Percentiles rank a stretch among this genome's conserved stretches.
These are phyloP conservation scores for Isatis lusitanica DNA, from an alignment of 441 rosid species.

Conservation along the genomic window DNA sequence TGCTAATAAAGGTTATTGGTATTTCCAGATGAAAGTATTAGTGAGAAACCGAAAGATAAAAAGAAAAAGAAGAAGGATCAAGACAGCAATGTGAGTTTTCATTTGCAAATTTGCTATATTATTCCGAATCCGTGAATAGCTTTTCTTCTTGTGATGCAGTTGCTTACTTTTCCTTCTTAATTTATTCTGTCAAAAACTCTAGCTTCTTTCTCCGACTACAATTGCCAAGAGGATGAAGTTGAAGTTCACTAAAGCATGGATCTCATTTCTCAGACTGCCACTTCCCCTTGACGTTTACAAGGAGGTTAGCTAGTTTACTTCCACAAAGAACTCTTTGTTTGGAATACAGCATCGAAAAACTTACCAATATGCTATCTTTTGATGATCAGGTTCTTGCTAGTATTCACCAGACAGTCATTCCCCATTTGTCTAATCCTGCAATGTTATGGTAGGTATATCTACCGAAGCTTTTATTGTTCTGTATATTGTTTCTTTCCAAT, in stretches of 20 bases:
- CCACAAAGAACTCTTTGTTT: neutral
- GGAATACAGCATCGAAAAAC: neutral
- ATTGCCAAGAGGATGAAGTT: constrained; percentile 75
- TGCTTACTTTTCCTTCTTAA: constrained; percentile 10
- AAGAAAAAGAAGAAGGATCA: constrained; percentile 44
- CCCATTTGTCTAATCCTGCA: constrained; percentile 73
- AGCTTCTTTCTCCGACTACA: constrained; percentile 63
- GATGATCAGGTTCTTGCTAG: constrained; percentile 70
- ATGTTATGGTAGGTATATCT: constrained; percentile 62
- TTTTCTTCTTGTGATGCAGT: neutral
- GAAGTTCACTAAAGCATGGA: constrained; percentile 92
- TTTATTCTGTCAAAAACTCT: constrained; percentile 19
- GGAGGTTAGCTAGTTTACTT: constrained; percentile 55
- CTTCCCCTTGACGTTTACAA: constrained; percentile 85
- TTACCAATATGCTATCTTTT: constrained; percentile 30
- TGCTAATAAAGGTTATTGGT: constrained; percentile 32
- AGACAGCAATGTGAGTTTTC: constrained; percentile 49
- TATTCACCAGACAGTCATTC: constrained; percentile 78
- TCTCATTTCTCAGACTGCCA: constrained; percentile 79
- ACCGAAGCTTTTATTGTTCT: neutral
- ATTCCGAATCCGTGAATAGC: neutral
- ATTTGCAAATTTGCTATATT: neutral
- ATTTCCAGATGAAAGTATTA: constrained; percentile 38
- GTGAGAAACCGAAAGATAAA: constrained; percentile 39
- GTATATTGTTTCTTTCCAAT: neutral